Evolutionary conservation across 345 rosid genomes (phyloP).

Genomic region (Firmiana major): DNA sequence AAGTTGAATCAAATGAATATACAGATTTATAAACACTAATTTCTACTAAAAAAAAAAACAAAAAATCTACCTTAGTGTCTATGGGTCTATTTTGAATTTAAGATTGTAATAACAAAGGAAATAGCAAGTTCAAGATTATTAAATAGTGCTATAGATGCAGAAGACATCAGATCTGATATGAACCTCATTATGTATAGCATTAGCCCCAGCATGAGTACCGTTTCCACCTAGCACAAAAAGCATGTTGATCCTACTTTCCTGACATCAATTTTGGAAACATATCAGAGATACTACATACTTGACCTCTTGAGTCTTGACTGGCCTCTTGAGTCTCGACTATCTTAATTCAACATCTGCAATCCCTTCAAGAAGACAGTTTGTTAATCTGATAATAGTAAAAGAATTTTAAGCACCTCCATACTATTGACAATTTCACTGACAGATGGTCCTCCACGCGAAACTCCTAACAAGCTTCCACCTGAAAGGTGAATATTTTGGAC

Average conservation of each 20-base stretch:
- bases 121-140: background rate
- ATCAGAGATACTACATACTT: slow-evolving; percentile 5
- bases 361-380: background rate
- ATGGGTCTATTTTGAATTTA: background rate
- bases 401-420: slow-evolving; percentile 53
- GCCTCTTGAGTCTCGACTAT: background rate
- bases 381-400: background rate
- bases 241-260: slow-evolving; percentile 99
- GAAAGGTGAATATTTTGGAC: slow-evolving; percentile 97
- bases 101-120: background rate
- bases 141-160: background rate
- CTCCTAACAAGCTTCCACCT: slow-evolving; percentile 98
- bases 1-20: slow-evolving; percentile 1
- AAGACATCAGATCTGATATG: background rate
- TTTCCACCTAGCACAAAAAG: slow-evolving; percentile 96
- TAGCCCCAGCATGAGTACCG: slow-evolving; percentile 98
- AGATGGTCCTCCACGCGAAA: slow-evolving; percentile 84
- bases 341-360: slow-evolving; percentile 5
- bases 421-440: slow-evolving; percentile 69
- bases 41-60: background rate
- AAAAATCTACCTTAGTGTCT: background rate
- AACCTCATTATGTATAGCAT: slow-evolving; percentile 97
- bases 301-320: background rate
- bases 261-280: slow-evolving; percentile 24
- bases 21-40: background rate